These are phyloP conservation scores for Rugosomyces carneus DNA, from an alignment of 1,284 basidiomycete species.

Conservation along the genomic window DNA sequence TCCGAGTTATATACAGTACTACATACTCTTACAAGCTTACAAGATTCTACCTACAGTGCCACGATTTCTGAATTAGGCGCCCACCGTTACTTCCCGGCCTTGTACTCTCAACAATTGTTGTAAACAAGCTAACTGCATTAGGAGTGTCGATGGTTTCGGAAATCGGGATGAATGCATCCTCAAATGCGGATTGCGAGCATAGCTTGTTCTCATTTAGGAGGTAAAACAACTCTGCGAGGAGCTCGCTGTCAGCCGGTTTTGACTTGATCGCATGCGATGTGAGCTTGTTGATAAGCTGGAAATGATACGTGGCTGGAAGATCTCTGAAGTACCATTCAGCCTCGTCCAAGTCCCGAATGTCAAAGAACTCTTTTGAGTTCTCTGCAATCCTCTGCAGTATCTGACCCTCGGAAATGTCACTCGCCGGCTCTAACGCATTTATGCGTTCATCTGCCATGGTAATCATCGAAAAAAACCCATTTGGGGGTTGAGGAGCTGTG, in stretches of 20 bases:
- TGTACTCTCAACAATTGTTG: constrained; percentile 64
- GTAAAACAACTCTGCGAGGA: constrained; percentile 67
- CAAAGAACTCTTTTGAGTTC: constrained; percentile 74
- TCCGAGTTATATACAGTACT: background rate
- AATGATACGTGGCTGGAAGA: constrained; percentile 60
- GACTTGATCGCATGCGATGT: constrained; percentile 66
- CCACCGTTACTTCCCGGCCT: too few species aligned
- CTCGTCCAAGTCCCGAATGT: constrained; percentile 74
- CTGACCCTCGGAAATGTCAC: too few species aligned
- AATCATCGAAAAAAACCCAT: too few species aligned
- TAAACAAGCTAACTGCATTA: constrained; percentile 75
- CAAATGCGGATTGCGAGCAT: constrained; percentile 53
- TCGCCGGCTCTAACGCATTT: too few species aligned
- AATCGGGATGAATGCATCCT: constrained; percentile 60
- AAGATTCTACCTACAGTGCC: background rate
- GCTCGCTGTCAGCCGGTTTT: constrained; percentile 78
- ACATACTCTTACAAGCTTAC: too few species aligned
- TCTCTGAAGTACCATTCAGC: constrained; percentile 79
- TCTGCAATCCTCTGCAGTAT: constrained; percentile 76
- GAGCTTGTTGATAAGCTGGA: constrained; percentile 68
- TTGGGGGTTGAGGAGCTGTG: too few species aligned
- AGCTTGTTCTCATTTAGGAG: constrained; percentile 49
- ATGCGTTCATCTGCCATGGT: too few species aligned
- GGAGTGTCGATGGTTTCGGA: constrained; percentile 84
- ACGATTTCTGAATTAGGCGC: too few species aligned